These are phyloP conservation scores for Cyanophora paradoxa DNA, from an alignment of 78 protist genomes.

Conservation along the genomic window DNA sequence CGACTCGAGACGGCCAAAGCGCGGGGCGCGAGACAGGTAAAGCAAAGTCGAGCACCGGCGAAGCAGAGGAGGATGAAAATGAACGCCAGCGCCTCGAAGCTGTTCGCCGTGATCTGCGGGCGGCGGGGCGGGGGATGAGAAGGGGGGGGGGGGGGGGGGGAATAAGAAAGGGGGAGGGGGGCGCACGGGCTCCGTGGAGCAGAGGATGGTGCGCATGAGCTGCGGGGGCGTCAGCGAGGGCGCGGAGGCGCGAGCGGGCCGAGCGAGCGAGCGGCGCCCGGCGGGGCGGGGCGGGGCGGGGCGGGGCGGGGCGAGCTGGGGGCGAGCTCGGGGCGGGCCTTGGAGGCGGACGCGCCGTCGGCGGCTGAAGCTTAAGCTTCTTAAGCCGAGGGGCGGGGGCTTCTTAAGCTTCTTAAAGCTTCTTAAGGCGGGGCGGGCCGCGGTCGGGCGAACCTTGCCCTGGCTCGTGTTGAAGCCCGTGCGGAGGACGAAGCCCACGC, in stretches of 20 bases:
- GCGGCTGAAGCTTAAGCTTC: no score
- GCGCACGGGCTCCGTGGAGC: slow-evolving; percentile 61
- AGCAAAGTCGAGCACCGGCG: slow-evolving; percentile 78
- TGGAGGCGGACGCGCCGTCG: no score
- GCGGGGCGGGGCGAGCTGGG: background rate
- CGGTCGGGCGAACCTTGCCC: no score
- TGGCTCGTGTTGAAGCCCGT: slow-evolving; percentile 90
- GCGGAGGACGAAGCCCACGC: slow-evolving; percentile 58
- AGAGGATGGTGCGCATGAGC: slow-evolving; percentile 83
- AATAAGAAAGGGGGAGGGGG: no score
- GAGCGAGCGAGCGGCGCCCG: background rate
- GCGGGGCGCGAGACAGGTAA: no score
- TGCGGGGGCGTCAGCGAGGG: no score
- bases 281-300: background rate
- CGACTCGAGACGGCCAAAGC: no score
- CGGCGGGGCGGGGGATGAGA: background rate
- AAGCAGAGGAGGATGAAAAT: slow-evolving; percentile 77
- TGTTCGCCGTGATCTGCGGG: slow-evolving; percentile 61
- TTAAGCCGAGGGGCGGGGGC: no score
- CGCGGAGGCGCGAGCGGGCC: background rate
- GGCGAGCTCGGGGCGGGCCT: background rate
- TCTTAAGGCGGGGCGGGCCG: no score
- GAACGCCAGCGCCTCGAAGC: slow-evolving; percentile 72
- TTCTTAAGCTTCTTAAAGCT: no score
- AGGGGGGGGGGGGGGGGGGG: no score